A percentile compares a stretch with the other conserved stretches of the same genome.
Conservation (phyloP, 164 flowering plant genomes). For the Buxus sempervirens region DNA sequence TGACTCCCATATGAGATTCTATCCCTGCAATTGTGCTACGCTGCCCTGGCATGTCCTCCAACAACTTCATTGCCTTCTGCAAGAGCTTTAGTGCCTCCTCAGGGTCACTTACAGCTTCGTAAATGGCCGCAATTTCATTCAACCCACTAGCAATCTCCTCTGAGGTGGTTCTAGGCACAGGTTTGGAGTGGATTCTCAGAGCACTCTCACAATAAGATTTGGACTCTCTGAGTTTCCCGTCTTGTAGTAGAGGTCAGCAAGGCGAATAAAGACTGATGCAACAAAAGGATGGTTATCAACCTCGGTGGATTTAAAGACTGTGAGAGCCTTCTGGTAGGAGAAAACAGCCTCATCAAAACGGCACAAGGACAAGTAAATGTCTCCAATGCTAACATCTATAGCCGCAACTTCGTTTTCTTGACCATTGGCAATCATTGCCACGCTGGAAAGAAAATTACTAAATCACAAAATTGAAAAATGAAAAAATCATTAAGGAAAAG, state of each 20-base stretch:
- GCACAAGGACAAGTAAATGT: constrained; percentile 30
- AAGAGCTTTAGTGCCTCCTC: constrained; percentile 39
- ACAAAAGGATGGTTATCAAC: constrained; percentile 40
- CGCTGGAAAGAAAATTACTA: constrained; percentile 45
- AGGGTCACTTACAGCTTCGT: constrained; percentile 31
- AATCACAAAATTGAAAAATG: no score
- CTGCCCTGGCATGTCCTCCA: constrained; percentile 28
- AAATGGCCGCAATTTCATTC: constrained; percentile 34
- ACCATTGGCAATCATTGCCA: constrained; percentile 39
- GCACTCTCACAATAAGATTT: constrained; percentile 46
- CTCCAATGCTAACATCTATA: constrained; percentile 36
- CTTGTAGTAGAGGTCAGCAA: constrained; percentile 36
- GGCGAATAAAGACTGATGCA: constrained; percentile 37
- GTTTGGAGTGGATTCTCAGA: constrained; percentile 32
- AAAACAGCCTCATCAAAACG: constrained; percentile 42
- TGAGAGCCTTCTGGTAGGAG: constrained; percentile 41
- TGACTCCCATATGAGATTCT: constrained; percentile 43
- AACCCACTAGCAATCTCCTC: constrained; percentile 41
- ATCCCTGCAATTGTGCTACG: constrained; percentile 36
- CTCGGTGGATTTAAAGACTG: constrained; percentile 35
- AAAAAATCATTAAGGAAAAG: no score
- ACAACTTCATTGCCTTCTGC: constrained; percentile 28
- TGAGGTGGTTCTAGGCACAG: constrained; percentile 26
- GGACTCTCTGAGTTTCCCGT: constrained; percentile 42
- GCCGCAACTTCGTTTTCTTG: constrained; percentile 42